Percentiles rank a stretch among this genome's conserved stretches.
These are phyloP conservation scores for Candida succiphila DNA, from an alignment of 805 yeast species.

Conservation along the genomic window DNA sequence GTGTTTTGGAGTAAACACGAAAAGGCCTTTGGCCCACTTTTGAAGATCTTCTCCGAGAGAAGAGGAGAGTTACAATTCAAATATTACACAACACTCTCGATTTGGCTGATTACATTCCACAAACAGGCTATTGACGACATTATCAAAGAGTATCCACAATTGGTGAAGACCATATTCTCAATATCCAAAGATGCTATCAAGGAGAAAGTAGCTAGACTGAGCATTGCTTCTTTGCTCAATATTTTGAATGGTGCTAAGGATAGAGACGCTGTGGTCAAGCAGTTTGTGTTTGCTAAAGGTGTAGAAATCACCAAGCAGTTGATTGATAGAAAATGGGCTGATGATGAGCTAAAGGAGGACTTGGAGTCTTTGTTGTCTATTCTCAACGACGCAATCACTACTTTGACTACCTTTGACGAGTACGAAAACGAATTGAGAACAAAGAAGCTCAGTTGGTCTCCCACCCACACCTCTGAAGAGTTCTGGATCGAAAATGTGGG, in stretches of 20 bases:
- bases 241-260: slow-evolving; percentile 32
- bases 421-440: slow-evolving; percentile 77
- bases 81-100: slow-evolving; percentile 64
- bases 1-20: slow-evolving; percentile 36
- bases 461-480: slow-evolving; percentile 80
- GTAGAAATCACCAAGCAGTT: slow-evolving; percentile 57
- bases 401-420: slow-evolving; percentile 87
- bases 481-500: slow-evolving; percentile 83
- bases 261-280: slow-evolving; percentile 44
- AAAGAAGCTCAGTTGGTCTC: slow-evolving; percentile 75
- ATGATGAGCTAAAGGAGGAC: slow-evolving; percentile 78
- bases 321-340: slow-evolving; percentile 87
- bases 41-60: slow-evolving; percentile 33
- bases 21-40: slow-evolving; percentile 37
- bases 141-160: slow-evolving; percentile 41
- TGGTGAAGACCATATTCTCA: slow-evolving; percentile 40
- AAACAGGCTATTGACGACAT: slow-evolving; percentile 35
- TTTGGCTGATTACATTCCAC: slow-evolving; percentile 83
- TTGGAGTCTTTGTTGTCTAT: slow-evolving; percentile 45
- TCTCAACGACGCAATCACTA: slow-evolving; percentile 65
- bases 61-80: slow-evolving; percentile 65
- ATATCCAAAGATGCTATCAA: slow-evolving; percentile 77
- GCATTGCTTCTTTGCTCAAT: slow-evolving; percentile 66
- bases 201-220: slow-evolving; percentile 80
- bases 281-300: slow-evolving; percentile 66